Conservation (phyloP, 2,329 filamentous ascomycete species). For the Chrysoporthe deuterocubensis region DNA sequence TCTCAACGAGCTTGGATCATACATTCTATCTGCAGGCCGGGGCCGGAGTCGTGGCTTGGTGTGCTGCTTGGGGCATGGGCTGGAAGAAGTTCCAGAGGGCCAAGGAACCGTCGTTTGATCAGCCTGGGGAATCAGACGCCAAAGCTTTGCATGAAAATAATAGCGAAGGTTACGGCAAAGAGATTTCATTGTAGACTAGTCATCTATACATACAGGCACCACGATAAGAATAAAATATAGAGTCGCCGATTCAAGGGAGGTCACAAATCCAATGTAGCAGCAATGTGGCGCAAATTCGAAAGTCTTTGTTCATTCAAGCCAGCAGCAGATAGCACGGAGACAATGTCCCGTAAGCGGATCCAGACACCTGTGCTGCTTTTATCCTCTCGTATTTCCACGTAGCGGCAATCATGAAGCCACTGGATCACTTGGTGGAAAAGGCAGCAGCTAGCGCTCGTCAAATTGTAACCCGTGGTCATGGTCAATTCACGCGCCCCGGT, state of each 20-base stretch:
- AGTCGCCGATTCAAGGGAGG: neutral
- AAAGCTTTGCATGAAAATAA: neutral
- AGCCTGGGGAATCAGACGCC: neutral
- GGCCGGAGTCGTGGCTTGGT: conserved; percentile 9
- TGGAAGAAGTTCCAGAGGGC: conserved; percentile 41
- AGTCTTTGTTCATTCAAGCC: neutral
- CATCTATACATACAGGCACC: neutral
- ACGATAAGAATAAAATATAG: neutral
- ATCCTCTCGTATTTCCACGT: neutral
- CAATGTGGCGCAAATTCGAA: neutral
- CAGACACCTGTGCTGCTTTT: neutral
- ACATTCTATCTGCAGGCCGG: conserved; percentile 34
- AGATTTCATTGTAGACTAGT: neutral
- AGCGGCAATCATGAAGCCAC: neutral
- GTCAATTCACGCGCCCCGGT: neutral
- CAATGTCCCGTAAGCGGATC: no score
- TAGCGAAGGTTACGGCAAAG: neutral
- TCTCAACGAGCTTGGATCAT: conserved; percentile 41
- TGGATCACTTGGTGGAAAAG: neutral
- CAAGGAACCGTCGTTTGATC: neutral
- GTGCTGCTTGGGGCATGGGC: conserved; percentile 15
- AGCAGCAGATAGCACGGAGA: neutral
- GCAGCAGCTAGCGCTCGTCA: neutral
- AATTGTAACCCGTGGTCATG: neutral
- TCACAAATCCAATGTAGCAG: neutral